These are phyloP conservation scores for Lactarius trivialis DNA, from an alignment of 768 basidiomycete species.

Conservation along the genomic window DNA sequence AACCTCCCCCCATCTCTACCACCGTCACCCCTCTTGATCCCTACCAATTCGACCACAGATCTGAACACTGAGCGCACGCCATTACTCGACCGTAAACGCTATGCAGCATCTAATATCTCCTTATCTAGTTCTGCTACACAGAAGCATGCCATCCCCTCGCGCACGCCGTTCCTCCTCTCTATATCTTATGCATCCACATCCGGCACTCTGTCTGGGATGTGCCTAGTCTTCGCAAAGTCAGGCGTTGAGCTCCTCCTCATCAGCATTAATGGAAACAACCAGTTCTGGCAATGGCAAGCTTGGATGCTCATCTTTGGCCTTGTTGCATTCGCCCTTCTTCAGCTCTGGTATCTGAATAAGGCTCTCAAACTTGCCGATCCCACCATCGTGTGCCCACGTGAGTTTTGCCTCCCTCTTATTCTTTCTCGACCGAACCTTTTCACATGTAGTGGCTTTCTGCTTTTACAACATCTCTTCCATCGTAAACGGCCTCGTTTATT, in stretches of 20 bases:
- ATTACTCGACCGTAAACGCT: slow-evolving; percentile 39
- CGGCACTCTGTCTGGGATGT: slow-evolving; percentile 88
- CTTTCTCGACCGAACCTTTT: slow-evolving; percentile 1
- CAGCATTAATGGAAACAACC: slow-evolving; percentile 67
- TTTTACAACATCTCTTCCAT: slow-evolving; percentile 93
- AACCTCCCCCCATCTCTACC: slow-evolving; percentile 36
- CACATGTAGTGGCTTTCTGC: slow-evolving; percentile 71
- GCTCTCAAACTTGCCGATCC: slow-evolving; percentile 76
- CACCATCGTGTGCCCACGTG: slow-evolving; percentile 78
- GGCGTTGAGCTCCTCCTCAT: slow-evolving; percentile 83
- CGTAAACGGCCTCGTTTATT: slow-evolving; percentile 84
- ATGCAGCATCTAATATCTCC: slow-evolving; percentile 27
- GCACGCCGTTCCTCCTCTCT: slow-evolving; percentile 59
- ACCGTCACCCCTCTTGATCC: slow-evolving; percentile 23
- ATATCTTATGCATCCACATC: slow-evolving; percentile 83
- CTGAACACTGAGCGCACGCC: slow-evolving; percentile 47
- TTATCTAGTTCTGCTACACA: slow-evolving; percentile 19
- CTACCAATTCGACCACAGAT: slow-evolving; percentile 25
- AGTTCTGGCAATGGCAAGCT: slow-evolving; percentile 78
- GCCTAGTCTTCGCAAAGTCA: slow-evolving; percentile 88
- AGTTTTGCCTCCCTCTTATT: slow-evolving; percentile 26
- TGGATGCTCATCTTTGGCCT: slow-evolving; percentile 77
- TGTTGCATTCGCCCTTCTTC: slow-evolving; percentile 66
- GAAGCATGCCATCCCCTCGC: slow-evolving; percentile 28
- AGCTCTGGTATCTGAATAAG: slow-evolving; percentile 81